A percentile compares a stretch with the other conserved stretches of the same genome.
phyloP scores from a whole-genome alignment of 2,329 filamentous ascomycete species.

The Fusarium pseudocircinatum region DNA sequence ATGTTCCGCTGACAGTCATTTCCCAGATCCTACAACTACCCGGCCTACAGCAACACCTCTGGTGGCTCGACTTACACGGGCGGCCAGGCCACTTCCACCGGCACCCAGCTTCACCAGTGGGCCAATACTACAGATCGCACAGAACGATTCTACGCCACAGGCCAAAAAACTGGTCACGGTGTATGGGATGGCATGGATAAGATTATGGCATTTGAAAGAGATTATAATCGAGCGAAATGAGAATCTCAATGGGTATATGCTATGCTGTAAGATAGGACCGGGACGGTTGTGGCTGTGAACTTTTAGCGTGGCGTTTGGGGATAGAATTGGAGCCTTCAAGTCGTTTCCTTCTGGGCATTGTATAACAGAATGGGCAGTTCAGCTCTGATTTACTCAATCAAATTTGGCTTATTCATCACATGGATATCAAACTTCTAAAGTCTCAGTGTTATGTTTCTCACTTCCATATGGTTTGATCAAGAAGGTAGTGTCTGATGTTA shows the following conservation, averaged over 20 bases:
- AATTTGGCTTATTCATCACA: not conserved
- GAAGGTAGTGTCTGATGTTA: not conserved
- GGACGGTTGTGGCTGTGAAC: slow-evolving; percentile 6
- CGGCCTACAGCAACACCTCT: not conserved
- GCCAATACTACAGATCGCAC: slow-evolving; percentile 4
- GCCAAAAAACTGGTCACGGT: slow-evolving; percentile 22
- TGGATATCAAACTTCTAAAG: fast-evolving
- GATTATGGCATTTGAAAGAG: slow-evolving; percentile 18
- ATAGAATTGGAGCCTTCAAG: slow-evolving; percentile 13
- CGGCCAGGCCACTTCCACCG: slow-evolving; percentile 8
- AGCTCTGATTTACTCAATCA: not conserved
- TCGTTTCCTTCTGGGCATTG: not conserved
- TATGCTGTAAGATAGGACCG: not conserved
- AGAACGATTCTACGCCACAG: slow-evolving; percentile 26
- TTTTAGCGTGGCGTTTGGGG: slow-evolving; percentile 24
- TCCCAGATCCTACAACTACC: slow-evolving; percentile 10
- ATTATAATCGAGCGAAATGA: not conserved
- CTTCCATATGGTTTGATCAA: not conserved
- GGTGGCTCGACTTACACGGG: slow-evolving; percentile 27
- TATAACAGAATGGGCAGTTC: slow-evolving; percentile 9
- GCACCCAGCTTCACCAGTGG: slow-evolving; percentile 21
- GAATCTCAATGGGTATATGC: not conserved
- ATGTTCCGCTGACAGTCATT: not conserved
- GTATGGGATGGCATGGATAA: slow-evolving; percentile 3
- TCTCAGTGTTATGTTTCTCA: not conserved